Percentiles rank a stretch among this genome's conserved stretches.
Evolutionary conservation across 1,139 yeast species (phyloP).

Genomic region (Groenewaldozyma auringiensis): DNA sequence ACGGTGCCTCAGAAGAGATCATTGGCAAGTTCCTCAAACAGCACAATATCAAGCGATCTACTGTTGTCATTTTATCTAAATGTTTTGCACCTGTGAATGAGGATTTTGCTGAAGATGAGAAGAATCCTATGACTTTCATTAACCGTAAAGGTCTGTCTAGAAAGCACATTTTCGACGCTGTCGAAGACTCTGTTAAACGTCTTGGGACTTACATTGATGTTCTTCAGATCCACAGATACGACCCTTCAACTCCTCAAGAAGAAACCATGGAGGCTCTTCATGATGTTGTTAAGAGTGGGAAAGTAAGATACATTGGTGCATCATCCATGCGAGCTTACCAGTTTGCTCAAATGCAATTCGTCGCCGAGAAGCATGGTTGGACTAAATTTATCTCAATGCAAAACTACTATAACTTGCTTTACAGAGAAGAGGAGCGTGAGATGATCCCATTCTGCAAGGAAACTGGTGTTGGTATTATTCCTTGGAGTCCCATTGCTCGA

Average conservation of each 20-base stretch:
- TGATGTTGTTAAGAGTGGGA: constrained; percentile 43
- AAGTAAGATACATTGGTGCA: constrained; percentile 51
- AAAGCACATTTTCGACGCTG: constrained; percentile 48
- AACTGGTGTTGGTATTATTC: constrained; percentile 43
- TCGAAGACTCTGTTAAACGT: constrained; percentile 42
- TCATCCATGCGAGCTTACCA: constrained; percentile 41
- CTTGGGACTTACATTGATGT: constrained; percentile 67
- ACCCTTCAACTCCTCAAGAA: constrained; percentile 37
- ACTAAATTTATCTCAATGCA: constrained; percentile 54
- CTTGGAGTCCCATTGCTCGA: constrained; percentile 47
- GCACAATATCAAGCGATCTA: constrained; percentile 40
- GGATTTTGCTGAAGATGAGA: constrained; percentile 4
- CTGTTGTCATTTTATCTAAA: constrained; percentile 44
- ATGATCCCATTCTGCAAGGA: constrained; percentile 47
- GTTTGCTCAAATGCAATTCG: constrained; percentile 43
- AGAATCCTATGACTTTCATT: constrained; percentile 14
- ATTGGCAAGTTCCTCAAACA: constrained; percentile 40
- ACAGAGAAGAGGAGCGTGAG: constrained; percentile 56
- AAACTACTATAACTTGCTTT: constrained; percentile 45
- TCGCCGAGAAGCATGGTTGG: constrained; percentile 47
- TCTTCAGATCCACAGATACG: constrained; percentile 63
- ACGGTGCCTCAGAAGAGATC: constrained; percentile 38
- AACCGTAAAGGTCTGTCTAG: constrained; percentile 42
- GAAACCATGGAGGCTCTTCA: constrained; percentile 51
- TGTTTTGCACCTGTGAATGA: constrained; percentile 29